phyloP scores from a whole-genome alignment of 2,329 filamentous ascomycete genomes.

The Basipetospora chlamydospora region DNA sequence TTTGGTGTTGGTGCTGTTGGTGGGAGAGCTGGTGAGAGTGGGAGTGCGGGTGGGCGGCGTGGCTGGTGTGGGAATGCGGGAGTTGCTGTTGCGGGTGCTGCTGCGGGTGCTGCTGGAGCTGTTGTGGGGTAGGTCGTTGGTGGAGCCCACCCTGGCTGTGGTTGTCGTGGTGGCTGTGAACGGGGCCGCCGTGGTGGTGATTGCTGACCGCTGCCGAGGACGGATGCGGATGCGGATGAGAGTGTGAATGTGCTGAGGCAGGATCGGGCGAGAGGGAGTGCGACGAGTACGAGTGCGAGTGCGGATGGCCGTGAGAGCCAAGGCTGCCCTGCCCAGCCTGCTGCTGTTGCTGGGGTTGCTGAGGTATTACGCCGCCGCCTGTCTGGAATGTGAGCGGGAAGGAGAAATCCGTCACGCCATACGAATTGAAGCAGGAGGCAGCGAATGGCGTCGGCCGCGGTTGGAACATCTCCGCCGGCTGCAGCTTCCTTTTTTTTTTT shows the following conservation, averaged over 20 bases:
- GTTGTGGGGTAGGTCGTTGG: not conserved
- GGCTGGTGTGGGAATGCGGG: constrained; percentile 3
- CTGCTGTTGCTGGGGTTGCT: not conserved
- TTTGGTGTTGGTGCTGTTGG: constrained; percentile 9
- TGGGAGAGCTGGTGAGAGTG: constrained; percentile 7
- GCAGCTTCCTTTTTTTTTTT: not conserved
- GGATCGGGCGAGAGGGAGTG: constrained; percentile 3
- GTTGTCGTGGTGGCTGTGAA: too few species aligned
- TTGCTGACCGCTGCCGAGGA: too few species aligned
- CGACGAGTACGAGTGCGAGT: too few species aligned
- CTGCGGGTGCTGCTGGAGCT: not conserved
- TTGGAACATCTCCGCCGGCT: constrained; percentile 33
- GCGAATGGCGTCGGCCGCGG: constrained; percentile 35
- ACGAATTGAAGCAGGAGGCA: constrained; percentile 21
- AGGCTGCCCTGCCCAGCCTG: not conserved
- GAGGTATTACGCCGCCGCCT: not conserved
- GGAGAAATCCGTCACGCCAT: constrained; percentile 6
- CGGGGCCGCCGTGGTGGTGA: too few species aligned
- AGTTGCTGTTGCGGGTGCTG: constrained; percentile 3
- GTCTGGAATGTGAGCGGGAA: constrained; percentile 4
- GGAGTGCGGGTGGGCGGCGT: constrained; percentile 7
- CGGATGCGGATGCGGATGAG: not conserved
- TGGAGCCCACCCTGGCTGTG: too few species aligned
- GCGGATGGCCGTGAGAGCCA: too few species aligned
- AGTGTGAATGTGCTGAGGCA: not conserved